Evolutionary conservation across 2,329 filamentous ascomycete genomes (phyloP), one percentile per base, ranked within the genome.

Genomic region (Cytospora schulzeri): DNA sequence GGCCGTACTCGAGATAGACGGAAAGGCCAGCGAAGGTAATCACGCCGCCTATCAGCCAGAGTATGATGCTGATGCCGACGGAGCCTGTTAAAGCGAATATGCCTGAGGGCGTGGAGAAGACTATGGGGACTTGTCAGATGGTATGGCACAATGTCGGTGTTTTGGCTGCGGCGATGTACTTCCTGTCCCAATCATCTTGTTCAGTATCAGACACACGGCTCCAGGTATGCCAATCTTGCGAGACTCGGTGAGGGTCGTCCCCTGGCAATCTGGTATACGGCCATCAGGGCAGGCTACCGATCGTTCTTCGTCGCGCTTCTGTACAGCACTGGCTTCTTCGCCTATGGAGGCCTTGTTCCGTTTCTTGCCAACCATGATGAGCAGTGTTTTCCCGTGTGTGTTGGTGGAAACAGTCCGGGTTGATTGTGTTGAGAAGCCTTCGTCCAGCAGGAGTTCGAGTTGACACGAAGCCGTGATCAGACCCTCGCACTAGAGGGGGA

Each of bases 1-100:
- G 79, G 28, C 86, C 86, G 68, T 88, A 88, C 70, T 88, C 87
- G 57, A 89, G 80, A 71, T 84, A 88, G 5, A 89, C 85, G 62
- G 81, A 83, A 15, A 88, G 77, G 26, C 86, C 86, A 67, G 79
- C 81, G 69, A 85, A 85, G 3, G 86, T 84, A 28, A 88, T 76
- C 57, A 87, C 74, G 31, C 80, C 81, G 22, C 80, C 79, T 64
- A 65, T 35, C 12, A 65, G 24, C 75, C 75, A 76, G 12, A 76
- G 69, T 53, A 81, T 74, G 55, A 81, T 67, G 29, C 75, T 75
- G 2, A 79, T 72, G 17, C 82, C 81, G 26, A 85, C 82, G 2
- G 82, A 84, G 35, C 82, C 81, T 0, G 83, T 84, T 0, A 80
- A 78, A 3, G 77, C 77, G 67, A 84, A 83, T 66, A 85, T 82